Percentiles rank a stretch among this genome's conserved stretches.
phyloP scores from a whole-genome alignment of 2,329 filamentous ascomycete genomes.

The Xylaria sp. region DNA sequence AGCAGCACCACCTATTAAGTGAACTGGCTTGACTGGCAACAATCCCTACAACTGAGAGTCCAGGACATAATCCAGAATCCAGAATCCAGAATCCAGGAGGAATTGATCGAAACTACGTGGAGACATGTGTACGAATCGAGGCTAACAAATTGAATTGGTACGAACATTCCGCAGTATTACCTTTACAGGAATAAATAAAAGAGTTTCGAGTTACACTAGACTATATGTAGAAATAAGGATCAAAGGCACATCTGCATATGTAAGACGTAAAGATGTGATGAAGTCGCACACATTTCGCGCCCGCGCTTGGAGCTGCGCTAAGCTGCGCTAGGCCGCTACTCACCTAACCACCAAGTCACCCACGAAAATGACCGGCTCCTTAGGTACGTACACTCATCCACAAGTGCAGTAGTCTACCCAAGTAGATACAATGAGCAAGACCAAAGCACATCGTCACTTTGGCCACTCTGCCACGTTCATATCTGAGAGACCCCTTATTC shows the following conservation, averaged over 20 bases:
- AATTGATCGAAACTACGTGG: background rate
- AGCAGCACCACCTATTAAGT: background rate
- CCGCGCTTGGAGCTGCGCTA: slow-evolving; percentile 33
- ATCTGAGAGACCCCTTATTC: background rate
- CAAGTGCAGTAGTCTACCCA: background rate
- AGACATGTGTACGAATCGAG: background rate
- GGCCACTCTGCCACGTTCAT: background rate
- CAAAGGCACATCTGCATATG: background rate
- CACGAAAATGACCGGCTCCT: slow-evolving; percentile 9
- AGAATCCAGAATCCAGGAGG: background rate
- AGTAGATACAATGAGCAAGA: slow-evolving; percentile 4
- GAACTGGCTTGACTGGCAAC: too few relatives aligned
- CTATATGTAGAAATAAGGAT: background rate
- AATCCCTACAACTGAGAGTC: background rate
- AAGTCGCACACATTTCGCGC: slow-evolving; percentile 27
- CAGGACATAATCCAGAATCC: too few relatives aligned
- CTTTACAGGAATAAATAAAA: background rate
- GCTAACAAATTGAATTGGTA: background rate
- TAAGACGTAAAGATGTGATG: background rate
- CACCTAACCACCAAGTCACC: slow-evolving; percentile 10
- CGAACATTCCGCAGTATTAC: background rate
- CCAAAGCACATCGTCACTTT: slow-evolving; percentile 6
- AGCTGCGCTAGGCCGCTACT: slow-evolving; percentile 28
- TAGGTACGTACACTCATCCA: background rate
- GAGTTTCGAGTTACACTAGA: background rate